Evolutionary conservation across 2,329 filamentous ascomycete genomes (phyloP), one percentile per base, ranked within the genome.

Genomic region (Ceratocystiopsis sp.): DNA sequence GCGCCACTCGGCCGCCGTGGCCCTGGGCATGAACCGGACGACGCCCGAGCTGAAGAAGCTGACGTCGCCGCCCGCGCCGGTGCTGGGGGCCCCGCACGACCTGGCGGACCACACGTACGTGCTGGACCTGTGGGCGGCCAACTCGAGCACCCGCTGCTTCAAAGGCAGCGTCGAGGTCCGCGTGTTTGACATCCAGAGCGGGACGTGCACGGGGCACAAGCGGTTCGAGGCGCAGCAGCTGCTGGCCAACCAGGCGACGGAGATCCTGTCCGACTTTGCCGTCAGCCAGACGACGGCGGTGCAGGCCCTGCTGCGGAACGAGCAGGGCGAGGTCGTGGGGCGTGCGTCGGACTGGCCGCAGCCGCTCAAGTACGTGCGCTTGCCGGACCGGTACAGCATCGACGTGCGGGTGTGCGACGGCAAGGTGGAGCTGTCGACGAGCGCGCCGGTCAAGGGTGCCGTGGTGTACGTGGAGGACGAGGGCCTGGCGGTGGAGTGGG

Each of bases 1-100:
- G 50, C 61, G 78, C 36, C 77, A 75, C 14, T 59, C 82, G 56
- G 68, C 67, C 19, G 69, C 68, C 0, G 54, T 82, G 6, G 70
- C 70, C 2, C 66, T 82, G 1, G 75, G 73, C 0, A 67, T 80
- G 13, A 17, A 38, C 33, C 33, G 39, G 18, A 35, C 32, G 14
- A 34, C 33, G 13, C 33, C 33, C 13, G 33, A 3, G 13, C 33
- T 34, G 13, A 34, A 34, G 33, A 13, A 15, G 4, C 12, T 34
- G 10, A 13, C 13, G 2, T 13, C 12, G 14, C 33, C 37, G 33
- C 17, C 10, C 11, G 11, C 17, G 16, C 39, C 39, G 32, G 16
- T 32, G 11, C 33, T 34, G 29, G 34, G 18, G 17, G 33, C 17
- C 4, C 33, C 39, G 12, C 25, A 32, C 32, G 33, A 41, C 32